Evolutionary conservation across 2,329 filamentous ascomycete genomes (phyloP).

Genomic region (Aspergillus jensenii): DNA sequence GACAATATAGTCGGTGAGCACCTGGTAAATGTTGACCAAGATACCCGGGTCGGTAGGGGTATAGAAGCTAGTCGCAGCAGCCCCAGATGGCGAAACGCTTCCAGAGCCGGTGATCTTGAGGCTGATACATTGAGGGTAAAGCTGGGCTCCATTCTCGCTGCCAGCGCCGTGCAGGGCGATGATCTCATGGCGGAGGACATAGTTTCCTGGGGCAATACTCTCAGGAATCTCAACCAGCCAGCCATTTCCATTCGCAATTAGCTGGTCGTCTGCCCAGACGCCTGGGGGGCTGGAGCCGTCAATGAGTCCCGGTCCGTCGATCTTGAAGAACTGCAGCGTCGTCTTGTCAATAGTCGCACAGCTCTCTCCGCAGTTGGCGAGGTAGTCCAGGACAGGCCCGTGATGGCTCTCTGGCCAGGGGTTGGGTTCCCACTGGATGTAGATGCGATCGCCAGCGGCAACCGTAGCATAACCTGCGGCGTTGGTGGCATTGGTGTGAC

Average conservation of each 20-base stretch:
- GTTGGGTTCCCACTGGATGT: constrained; percentile 60
- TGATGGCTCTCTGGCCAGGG: constrained; percentile 65
- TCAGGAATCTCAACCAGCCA: constrained; percentile 51
- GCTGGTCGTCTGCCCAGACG: constrained; percentile 56
- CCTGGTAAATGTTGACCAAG: constrained; percentile 58
- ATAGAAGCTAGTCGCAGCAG: constrained; percentile 56
- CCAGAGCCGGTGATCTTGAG: constrained; percentile 59
- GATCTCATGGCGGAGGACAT: constrained; percentile 57
- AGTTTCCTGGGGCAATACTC: constrained; percentile 51
- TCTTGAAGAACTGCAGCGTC: constrained; percentile 63
- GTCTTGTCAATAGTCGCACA: constrained; percentile 56
- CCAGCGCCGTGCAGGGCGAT: constrained; percentile 54
- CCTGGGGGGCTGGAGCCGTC: constrained; percentile 44
- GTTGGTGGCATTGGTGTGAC: constrained; percentile 58
- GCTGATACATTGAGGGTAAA: constrained; percentile 61
- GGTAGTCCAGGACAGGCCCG: constrained; percentile 64
- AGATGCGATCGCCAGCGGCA: constrained; percentile 58
- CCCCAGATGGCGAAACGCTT: constrained; percentile 49
- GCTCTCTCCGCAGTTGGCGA: constrained; percentile 61
- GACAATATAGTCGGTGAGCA: constrained; percentile 11
- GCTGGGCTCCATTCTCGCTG: constrained; percentile 49
- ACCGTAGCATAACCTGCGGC: constrained; percentile 54
- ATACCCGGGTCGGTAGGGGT: constrained; percentile 59
- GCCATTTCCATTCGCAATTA: constrained; percentile 55
- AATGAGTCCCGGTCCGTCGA: constrained; percentile 56